These are phyloP conservation scores for Hemerocallis citrina DNA, from an alignment of 106 monocot species.

Conservation along the genomic window DNA sequence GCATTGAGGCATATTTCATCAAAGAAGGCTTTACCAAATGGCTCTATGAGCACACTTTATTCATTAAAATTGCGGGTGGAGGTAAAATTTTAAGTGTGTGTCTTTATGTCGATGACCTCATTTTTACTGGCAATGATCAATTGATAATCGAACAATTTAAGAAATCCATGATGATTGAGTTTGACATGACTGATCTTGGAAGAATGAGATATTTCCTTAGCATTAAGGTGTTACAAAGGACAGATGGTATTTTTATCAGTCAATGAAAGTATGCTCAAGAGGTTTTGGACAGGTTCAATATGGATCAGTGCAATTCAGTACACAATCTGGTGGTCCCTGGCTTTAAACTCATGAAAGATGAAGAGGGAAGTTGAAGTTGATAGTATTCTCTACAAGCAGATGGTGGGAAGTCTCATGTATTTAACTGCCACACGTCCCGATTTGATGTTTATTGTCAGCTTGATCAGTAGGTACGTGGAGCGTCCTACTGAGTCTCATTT, in stretches of 20 bases:
- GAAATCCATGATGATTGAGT: too few relatives aligned
- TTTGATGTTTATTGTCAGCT: neutral
- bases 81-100: neutral
- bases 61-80: neutral
- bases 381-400: constrained; percentile 1
- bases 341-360: neutral
- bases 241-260: neutral
- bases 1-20: neutral
- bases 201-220: neutral
- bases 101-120: neutral
- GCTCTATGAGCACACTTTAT: neutral
- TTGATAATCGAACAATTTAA: too few relatives aligned
- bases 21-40: neutral
- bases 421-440: neutral
- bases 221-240: neutral
- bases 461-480: neutral
- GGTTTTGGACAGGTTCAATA: neutral
- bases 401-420: constrained; percentile 2
- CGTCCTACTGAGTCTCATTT: too few relatives aligned
- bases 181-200: neutral
- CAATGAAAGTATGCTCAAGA: neutral
- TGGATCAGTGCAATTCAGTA: neutral
- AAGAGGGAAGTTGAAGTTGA: neutral
- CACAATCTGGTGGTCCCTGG: neutral
- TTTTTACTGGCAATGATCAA: neutral